Evolutionary conservation across 768 basidiomycete species (phyloP), one percentile per base, ranked within the genome.

Genomic region (Lanmaoa rubissima): DNA sequence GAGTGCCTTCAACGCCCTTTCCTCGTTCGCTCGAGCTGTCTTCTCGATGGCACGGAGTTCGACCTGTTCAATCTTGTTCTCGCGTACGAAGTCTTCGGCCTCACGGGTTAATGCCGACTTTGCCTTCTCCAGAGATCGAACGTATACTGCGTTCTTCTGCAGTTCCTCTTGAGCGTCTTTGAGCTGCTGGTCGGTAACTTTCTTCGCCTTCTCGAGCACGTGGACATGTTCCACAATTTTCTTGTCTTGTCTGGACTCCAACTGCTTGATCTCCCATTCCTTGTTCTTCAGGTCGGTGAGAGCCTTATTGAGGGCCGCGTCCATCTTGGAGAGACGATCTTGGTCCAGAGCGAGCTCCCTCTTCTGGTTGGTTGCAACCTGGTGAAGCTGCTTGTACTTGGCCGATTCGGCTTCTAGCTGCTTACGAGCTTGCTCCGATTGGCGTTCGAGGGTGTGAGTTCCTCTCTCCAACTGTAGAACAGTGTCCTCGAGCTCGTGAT

Each of bases 161-260:
- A 96, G 72, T 69, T 96, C 93, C 19, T 78, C 72, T 54, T 90
- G 87, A 0, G 94, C 89, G 2, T 92, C 90, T 19, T 79, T 83
- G 16, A 98, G 83, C 67, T 97, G 92, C 39, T 89, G 84, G 69
- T 98, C 96, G 1, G 96, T 95, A 54, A 96, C 86, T 36, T 86
- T 86, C 72, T 98, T 98, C 16, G 96, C 96, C 69, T 95, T 92
- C 69, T 98, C 94, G 12, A 96, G 80, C 31, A 98, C 96, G 69
- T 98, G 88, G 26, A 97, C 92, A 66, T 98, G 96, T 72, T 98
- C 95, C 43, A 98, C 94, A 57, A 97, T 95, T n/a, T 92, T 97
- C 76, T 95, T 98, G 77, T 98, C 93, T 67, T 97, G 90, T 67
- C 82, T 85, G 3, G 90, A 88, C 51, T 90, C 86, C 10, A 98